These are phyloP conservation scores for Ustilago tritici DNA, from an alignment of 1,284 basidiomycete species.

Conservation along the genomic window DNA sequence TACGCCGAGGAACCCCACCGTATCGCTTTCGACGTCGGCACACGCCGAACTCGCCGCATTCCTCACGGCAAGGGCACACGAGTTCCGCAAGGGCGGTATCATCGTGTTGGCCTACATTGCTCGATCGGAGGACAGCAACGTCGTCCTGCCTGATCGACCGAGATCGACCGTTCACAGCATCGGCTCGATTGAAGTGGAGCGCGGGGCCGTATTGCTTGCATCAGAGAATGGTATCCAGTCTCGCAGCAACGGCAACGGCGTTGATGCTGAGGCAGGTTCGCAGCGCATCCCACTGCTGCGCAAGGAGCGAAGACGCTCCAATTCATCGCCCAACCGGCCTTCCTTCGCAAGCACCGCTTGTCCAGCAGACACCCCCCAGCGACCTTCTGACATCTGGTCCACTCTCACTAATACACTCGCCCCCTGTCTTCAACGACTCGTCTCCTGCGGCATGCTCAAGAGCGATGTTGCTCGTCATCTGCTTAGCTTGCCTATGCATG, in stretches of 20 bases:
- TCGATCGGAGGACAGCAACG: constrained; percentile 63
- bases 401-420: constrained; percentile 68
- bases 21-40: constrained; percentile 67
- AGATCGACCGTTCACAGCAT: constrained; percentile 38
- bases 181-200: constrained; percentile 24
- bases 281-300: constrained; percentile 27
- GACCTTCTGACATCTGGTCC: constrained; percentile 68
- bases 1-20: constrained; percentile 61
- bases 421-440: constrained; percentile 70
- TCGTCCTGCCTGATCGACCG: constrained; percentile 43
- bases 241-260: not conserved
- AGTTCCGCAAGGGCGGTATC: constrained; percentile 70
- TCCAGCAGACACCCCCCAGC: constrained; percentile 13
- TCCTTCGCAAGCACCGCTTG: constrained; percentile 7
- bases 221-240: constrained; percentile 5
- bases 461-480: constrained; percentile 70
- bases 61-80: constrained; percentile 68
- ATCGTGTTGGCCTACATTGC: constrained; percentile 70
- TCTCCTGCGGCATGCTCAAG: constrained; percentile 70
- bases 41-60: constrained; percentile 70
- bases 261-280: constrained; percentile 1
- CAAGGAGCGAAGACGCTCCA: constrained; percentile 49
- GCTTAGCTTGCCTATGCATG: constrained; percentile 69
- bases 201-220: constrained; percentile 12
- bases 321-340: constrained; percentile 45